phyloP scores from a whole-genome alignment of 495 filamentous ascomycete species.

The Neurospora sp. region DNA sequence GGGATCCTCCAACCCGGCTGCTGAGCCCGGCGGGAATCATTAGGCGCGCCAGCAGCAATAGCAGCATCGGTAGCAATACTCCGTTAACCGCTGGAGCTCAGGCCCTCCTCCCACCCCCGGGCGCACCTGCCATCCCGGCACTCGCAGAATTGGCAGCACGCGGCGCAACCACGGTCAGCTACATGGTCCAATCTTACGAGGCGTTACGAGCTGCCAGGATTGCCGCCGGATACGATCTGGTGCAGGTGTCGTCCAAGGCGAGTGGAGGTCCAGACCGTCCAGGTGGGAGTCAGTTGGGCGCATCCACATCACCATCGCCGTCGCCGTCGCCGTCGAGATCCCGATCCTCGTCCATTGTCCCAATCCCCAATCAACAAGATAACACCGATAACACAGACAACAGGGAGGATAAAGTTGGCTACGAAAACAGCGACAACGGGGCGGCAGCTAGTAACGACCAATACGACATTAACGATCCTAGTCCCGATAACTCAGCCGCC shows the following conservation, averaged over 20 bases:
- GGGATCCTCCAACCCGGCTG: background rate
- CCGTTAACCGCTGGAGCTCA: background rate
- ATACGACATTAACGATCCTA: background rate
- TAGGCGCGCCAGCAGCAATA: background rate
- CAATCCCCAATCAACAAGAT: background rate
- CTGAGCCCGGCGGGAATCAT: background rate
- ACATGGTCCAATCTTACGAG: conserved; percentile 24
- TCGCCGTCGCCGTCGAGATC: conserved; percentile 10
- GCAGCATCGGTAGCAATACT: background rate
- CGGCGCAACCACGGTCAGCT: conserved; percentile 15
- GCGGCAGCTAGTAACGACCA: background rate
- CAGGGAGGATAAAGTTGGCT: background rate
- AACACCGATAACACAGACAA: background rate
- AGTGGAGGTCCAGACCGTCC: background rate
- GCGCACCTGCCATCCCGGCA: background rate
- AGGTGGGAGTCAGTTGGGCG: conserved; percentile 9
- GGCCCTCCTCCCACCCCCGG: background rate
- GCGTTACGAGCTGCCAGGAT: conserved; percentile 14
- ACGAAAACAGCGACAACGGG: background rate
- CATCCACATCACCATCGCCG: conserved; percentile 1
- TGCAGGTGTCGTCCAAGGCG: conserved; percentile 4
- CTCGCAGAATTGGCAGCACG: conserved; percentile 1
- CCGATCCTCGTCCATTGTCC: background rate
- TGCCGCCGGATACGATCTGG: conserved; percentile 15
- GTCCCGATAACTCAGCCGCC: background rate